Evolutionary conservation across 805 yeast genomes (phyloP), one percentile per base, ranked within the genome.

Genomic region (Danielia reshetovae): DNA sequence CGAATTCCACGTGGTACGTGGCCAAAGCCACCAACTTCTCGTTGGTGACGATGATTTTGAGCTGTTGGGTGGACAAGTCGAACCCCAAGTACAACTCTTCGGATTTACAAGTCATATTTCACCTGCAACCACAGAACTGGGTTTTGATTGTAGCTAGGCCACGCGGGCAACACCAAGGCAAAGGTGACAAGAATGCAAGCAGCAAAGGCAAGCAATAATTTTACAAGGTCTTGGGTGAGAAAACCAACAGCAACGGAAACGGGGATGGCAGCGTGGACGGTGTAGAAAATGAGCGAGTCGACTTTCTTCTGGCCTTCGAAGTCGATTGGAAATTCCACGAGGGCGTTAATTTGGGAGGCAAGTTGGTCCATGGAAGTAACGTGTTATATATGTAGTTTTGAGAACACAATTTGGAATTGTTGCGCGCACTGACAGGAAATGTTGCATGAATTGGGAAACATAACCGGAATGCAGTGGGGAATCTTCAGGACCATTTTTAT

Each of bases 31-130:
- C 60, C 36, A 87, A 62, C 7, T 64, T 48, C 8, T 64, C 70
- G 53, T 77, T 65, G 21, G 85, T 75, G 17, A 81, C 80, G 27
- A 87, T 72, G 29, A 85, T 74, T 57, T 88, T 88, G 48, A 89
- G 62, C 52, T 87, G 96, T 55, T 88, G 97, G 11, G 96, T 88
- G 2, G 95, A 85, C 18, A 89, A 68, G 55, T 89, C 97, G 49
- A 87, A 77, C 1, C 96, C 96, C 40, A 85, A 58, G 51, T 60
- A 79, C 29, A 45, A 40, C 25, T 32, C 41, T 16, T 27, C 22
- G 21, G 19, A 18, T 17, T 41, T 36, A 43, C 34, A 46, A 43
- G 45, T 41, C 54, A 52, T 43, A 52, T 33, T 58, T 50, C 34
- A 62, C 55, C 35, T 53, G 40, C 30, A 74, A 64, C 77, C 80